phyloP scores from a whole-genome alignment of 176 grass and related monocot species.

The Canna indica region DNA sequence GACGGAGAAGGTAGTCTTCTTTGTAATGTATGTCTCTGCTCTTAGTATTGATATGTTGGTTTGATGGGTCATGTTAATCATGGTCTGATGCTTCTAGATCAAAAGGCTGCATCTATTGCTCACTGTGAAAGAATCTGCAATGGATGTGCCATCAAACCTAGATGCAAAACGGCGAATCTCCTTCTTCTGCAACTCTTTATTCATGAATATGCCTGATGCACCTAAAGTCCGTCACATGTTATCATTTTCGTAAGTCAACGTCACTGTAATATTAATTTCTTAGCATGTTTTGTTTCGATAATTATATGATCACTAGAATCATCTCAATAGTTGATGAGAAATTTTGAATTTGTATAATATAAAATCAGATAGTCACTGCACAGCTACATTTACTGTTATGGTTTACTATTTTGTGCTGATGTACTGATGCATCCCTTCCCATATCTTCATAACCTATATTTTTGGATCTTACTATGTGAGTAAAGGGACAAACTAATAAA shows the following conservation, averaged over 20 bases:
- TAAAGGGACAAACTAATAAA: background rate
- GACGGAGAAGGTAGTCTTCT: slow-evolving; percentile 63
- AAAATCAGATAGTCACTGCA: background rate
- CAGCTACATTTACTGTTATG: background rate
- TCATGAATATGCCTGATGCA: slow-evolving; percentile 86
- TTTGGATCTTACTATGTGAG: background rate
- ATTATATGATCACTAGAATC: background rate
- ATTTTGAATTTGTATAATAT: background rate
- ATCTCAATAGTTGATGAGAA: background rate
- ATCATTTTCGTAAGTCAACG: slow-evolving; percentile 69
- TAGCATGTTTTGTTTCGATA: background rate
- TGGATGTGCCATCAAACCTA: slow-evolving; percentile 88
- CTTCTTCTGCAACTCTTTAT: slow-evolving; percentile 93
- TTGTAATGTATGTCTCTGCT: background rate
- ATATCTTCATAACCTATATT: background rate
- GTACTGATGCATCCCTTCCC: background rate
- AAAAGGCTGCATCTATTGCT: slow-evolving; percentile 83
- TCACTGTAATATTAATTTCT: background rate
- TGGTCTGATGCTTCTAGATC: slow-evolving; percentile 40
- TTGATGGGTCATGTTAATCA: background rate
- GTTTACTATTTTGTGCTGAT: background rate
- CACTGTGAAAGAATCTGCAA: slow-evolving; percentile 80
- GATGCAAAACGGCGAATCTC: slow-evolving; percentile 84
- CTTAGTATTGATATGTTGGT: background rate
- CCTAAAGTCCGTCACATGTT: slow-evolving; percentile 81